Evolutionary conservation across 305 asterid genomes (phyloP), one percentile per base, ranked within the genome.

Genomic region (Rubia balearica): DNA sequence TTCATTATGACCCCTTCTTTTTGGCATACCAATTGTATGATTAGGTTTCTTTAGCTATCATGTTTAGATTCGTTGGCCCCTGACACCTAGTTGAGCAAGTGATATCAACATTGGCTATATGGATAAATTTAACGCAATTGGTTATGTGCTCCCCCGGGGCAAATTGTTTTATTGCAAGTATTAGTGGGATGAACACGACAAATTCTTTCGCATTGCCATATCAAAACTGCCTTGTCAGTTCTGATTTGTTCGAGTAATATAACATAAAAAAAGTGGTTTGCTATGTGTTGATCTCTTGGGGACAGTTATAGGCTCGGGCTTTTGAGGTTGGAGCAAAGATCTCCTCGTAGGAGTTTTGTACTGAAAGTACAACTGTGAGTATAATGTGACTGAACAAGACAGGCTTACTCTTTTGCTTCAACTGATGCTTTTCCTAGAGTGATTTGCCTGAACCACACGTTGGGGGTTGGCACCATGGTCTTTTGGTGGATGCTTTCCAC

Each of bases 11-110:
- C 5, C 70, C 21, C 11, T 22, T 14, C 7, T 14, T 16, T 56
- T 16, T 12, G 56, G 21, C 4, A 21, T 51, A 59, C 38, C 38
- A 8, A 30, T 61, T 72, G 65, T 22, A 12, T 11, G 40, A 38
- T 40, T 57, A 36, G 70, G 68, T 51, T 17, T 40, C 49, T 30
- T 61, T 71, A 19, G 75, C 24, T 46, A 55, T 61, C 45, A 36
- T 33, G 46, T 8, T 30, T 38, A 33, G 8, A 40, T 30, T 57
- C 12, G 41, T 19, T 17, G 43, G 42, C 19, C 42, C 22, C 12
- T 14, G 57, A 70, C 45, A 16, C 62, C 68, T 43, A 45, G 11
- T 16, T 71, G 2, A 30, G n/a, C 24, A 22, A 19, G 10, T 27
- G 12, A 16, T 49, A 27, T 17, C 36, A 51, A 14, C 56, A 7